A percentile compares a stretch with the other conserved stretches of the same genome.
phyloP scores from a whole-genome alignment of 805 yeast genomes.

The Pichia thaimueangensis region DNA sequence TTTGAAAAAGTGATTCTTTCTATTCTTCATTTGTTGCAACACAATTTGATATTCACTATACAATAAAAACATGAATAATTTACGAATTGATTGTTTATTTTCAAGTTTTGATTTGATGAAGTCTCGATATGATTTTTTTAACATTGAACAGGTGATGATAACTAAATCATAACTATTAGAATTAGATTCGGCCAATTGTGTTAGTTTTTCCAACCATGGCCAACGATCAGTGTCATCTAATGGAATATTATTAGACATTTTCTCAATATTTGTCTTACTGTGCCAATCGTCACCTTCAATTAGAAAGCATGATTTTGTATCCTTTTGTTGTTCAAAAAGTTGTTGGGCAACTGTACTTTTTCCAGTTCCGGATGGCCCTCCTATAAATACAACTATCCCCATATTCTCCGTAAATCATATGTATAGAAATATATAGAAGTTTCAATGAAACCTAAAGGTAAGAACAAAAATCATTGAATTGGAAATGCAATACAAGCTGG shows the following conservation, averaged over 20 bases:
- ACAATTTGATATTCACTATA: constrained; percentile 59
- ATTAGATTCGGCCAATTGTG: constrained; percentile 34
- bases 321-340: constrained; percentile 38
- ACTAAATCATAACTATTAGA: constrained; percentile 30
- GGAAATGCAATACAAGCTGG: no score
- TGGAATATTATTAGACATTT: constrained; percentile 80
- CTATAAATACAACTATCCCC: constrained; percentile 47
- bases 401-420: no score
- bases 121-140: constrained; percentile 70
- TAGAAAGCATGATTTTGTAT: constrained; percentile 27
- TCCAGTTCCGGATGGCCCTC: constrained; percentile 97
- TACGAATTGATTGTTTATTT: constrained; percentile 6
- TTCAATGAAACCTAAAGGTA: no score
- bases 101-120: constrained; percentile 38
- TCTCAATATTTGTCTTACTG: constrained; percentile 60
- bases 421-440: no score
- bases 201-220: constrained; percentile 71
- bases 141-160: constrained; percentile 79
- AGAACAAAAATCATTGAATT: no score
- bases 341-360: constrained; percentile 69
- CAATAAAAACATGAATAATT: constrained; percentile 59
- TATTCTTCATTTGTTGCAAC: constrained; percentile 48
- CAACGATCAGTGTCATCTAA: constrained; percentile 86
- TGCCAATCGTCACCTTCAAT: constrained; percentile 86
- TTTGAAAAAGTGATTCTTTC: constrained; percentile 84